phyloP scores from a whole-genome alignment of 805 yeast genomes.

The Candida chauliodis region DNA sequence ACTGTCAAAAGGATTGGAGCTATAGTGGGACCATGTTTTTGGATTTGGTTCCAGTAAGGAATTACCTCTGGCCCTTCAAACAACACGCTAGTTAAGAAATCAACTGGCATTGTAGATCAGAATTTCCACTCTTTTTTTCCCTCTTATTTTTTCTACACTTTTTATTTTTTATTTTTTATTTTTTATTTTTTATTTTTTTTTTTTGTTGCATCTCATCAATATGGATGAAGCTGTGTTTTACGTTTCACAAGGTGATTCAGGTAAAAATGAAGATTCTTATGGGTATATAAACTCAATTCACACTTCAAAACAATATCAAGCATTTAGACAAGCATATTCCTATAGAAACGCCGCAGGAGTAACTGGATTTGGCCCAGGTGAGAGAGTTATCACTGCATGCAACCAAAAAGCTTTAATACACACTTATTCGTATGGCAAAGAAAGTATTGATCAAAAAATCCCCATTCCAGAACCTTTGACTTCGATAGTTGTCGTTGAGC shows the following conservation, averaged over 20 bases:
- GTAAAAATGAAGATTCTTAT: conserved; percentile 39
- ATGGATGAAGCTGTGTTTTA: conserved; percentile 54
- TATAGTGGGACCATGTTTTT: conserved; percentile 53
- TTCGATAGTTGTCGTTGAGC: conserved; percentile 47
- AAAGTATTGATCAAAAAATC: conserved; percentile 70
- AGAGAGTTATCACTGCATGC: conserved; percentile 60
- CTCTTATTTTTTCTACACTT: too few species aligned
- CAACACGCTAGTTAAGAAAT: conserved; percentile 66
- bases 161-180: conserved; percentile 2
- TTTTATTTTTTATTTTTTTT: conserved; percentile 3
- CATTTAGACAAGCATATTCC: conserved; percentile 52
- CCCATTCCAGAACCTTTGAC: conserved; percentile 79
- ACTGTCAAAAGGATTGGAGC: conserved; percentile 52
- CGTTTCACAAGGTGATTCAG: conserved; percentile 40
- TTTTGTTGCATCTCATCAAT: conserved; percentile 6
- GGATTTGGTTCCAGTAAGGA: conserved; percentile 69
- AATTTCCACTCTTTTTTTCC: neutral
- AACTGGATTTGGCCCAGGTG: conserved; percentile 46
- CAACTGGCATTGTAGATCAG: conserved; percentile 66
- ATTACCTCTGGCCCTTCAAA: conserved; percentile 70
- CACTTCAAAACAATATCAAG: conserved; percentile 44
- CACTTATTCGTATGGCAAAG: conserved; percentile 68
- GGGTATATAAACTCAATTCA: conserved; percentile 44
- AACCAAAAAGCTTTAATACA: conserved; percentile 71
- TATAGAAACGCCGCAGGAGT: conserved; percentile 43